Base-by-base conservation (phyloP, 768 basidiomycete genomes). In the Boletus reticuloceps region DNA sequence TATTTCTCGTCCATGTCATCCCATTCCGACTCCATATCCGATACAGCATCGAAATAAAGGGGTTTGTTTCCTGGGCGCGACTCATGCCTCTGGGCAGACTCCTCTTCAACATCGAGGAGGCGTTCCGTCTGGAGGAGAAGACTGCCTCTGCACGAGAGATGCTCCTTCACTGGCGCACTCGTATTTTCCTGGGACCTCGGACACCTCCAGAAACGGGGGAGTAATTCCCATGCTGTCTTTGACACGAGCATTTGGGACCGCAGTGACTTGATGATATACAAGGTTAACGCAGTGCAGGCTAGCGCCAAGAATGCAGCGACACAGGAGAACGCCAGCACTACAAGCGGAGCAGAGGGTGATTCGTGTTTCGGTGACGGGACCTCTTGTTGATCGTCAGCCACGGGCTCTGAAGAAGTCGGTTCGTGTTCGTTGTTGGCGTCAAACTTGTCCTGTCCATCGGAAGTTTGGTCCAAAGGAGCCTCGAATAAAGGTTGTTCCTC, bases 1-100 rank as follows among this genome's bases (percentile, higher is more conserved):
- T 61, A 72, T n/a, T 69, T 71, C 54, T 65, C 66, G 27, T 69
- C 69, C 11, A 45, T 13, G 32, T 69, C 68, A 37, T 64, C 68
- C 50, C 17, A 51, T n/a, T 69, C 69, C 20, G 63, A 63, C 9
- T 59, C 67, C 8, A 54, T 47, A 41, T 68, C 68, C 25, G 64
- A 58, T 2, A 49, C 40, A 12, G 47, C 52, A 56, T 67, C 54
- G 12, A 40, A 31, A 51, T 47, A 40, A 44, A 54, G 20, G 34
- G 20, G 41, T 29, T 32, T 60, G 34, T 53, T 54, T 46, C 58
- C 43, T 6, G 17, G 16, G 14, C 17, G 55, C 14, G 41, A n/a
- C 22, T 31, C 50, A 7, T 47, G 43, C 31, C 37, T 51, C 55
- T 47, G 54, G 20, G 34, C 19, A 27, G 45, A 43, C 17, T 42